phyloP scores from a whole-genome alignment of 2,329 filamentous ascomycete genomes.

The Metarhizium robertsii region DNA sequence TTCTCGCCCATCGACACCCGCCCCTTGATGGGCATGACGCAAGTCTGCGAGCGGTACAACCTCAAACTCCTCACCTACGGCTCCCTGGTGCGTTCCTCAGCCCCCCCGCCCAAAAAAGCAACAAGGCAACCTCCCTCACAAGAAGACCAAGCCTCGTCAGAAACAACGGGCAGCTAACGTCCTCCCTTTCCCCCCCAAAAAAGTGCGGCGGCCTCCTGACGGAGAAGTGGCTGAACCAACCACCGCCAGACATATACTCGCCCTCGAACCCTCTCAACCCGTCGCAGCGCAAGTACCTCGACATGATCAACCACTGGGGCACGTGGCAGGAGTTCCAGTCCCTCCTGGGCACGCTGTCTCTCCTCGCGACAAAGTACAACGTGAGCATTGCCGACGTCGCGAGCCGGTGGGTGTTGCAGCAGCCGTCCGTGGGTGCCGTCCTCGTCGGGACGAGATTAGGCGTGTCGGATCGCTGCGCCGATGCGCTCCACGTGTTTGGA shows the following conservation, averaged over 20 bases:
- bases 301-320: constrained; percentile 29
- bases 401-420: no score
- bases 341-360: no score
- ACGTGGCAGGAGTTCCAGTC: constrained; percentile 11
- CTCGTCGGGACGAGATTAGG: no score
- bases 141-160: no score
- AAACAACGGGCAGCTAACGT: no score
- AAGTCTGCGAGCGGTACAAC: constrained; percentile 10
- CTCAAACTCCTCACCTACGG: constrained; percentile 15
- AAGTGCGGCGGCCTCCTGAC: constrained; percentile 20
- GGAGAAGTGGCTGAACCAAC: constrained; percentile 20
- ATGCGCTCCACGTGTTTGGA: constrained; percentile 14
- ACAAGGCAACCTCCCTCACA: no score
- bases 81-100: constrained; percentile 15
- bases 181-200: no score
- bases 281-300: constrained; percentile 16
- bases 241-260: constrained; percentile 22
- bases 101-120: constrained; percentile 8
- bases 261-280: constrained; percentile 20
- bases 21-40: constrained; percentile 12
- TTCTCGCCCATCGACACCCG: constrained; percentile 10
- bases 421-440: no score
- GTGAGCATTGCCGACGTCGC: no score
- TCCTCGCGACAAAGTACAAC: no score
- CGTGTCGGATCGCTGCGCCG: constrained; percentile 8